phyloP scores from a whole-genome alignment of 768 basidiomycete genomes.

The Amanita molliuscula region DNA sequence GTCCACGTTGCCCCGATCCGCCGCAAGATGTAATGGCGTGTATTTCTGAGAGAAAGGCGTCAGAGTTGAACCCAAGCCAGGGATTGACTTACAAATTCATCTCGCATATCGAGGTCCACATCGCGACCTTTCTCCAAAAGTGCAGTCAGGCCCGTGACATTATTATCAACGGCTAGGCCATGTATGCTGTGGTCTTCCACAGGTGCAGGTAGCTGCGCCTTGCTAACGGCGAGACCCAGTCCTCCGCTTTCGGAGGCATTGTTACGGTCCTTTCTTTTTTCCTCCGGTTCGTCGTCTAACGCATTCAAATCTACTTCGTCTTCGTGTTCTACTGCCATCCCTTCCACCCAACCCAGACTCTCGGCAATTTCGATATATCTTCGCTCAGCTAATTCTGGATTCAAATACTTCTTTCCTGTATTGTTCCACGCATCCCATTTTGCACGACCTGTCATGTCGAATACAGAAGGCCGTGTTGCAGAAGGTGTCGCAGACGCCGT shows the following conservation, averaged over 20 bases:
- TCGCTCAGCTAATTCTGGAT: constrained; percentile 38
- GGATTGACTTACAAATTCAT: constrained; percentile 56
- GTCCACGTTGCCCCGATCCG: constrained; percentile 63
- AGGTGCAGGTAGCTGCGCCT: constrained; percentile 30
- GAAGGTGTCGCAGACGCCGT: constrained; percentile 48
- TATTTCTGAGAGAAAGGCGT: constrained; percentile 53
- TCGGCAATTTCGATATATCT: constrained; percentile 63
- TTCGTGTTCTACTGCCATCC: constrained; percentile 8
- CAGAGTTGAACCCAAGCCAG: neutral
- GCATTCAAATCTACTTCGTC: constrained; percentile 32
- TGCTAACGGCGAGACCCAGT: constrained; percentile 57
- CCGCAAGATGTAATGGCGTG: constrained; percentile 78
- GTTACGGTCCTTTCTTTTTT: constrained; percentile 7
- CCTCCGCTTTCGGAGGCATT: constrained; percentile 24
- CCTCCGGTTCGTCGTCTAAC: constrained; percentile 25
- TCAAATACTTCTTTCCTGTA: constrained; percentile 36
- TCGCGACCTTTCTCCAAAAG: constrained; percentile 32
- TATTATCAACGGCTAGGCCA: constrained; percentile 49
- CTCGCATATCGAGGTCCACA: constrained; percentile 45
- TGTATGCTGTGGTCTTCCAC: constrained; percentile 38
- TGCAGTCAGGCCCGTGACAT: constrained; percentile 31
- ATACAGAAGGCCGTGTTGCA: constrained; percentile 56
- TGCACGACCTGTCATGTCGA: constrained; percentile 70
- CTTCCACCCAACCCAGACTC: constrained; percentile 57
- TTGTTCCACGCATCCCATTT: constrained; percentile 83